Evolutionary conservation across 257 asterid species (phyloP), one percentile per base, ranked within the genome.

Genomic region (Capsicum rhomboideum): DNA sequence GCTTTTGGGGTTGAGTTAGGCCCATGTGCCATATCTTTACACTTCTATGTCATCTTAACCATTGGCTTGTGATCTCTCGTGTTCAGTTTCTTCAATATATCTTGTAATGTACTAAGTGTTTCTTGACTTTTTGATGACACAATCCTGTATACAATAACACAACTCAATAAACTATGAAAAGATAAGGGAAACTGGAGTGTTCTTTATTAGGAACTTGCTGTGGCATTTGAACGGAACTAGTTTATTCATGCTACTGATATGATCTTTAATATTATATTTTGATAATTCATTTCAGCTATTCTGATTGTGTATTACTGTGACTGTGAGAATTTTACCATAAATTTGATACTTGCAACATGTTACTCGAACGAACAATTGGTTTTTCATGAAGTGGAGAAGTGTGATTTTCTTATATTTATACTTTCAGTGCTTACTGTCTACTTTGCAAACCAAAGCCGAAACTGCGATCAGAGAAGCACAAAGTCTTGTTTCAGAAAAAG

Each of bases 391-490:
- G 46, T 26, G 14, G 18, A 64, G 34, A 40, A 16, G 72, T 79
- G 49, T 84, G 63, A 87, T 82, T 87, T 86, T 78, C 74, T 78
- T 86, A 7, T 53, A 7, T 82, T 88, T 88, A 63, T 58, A 83
- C 84, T 52, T 88, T 85, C 96, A 96, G 98, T 88, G 40, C 84
- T 90, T 92, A 64, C 86, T 93, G 86, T 90, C 95, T 46, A 75
- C 58, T 82, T 61, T 94, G 93, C 98, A 96, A 92, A 84, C 82
- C 75, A 90, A 89, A 92, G 95, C 95, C 61, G 94, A 93, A 86
- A 86, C 87, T 34, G 95, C 91, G 88, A 91, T 96, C 69, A 92
- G 84, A 89, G 90, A 90, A 86, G 95, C 93, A 67, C 93, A 90
- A 14, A 87, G 78, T 44, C 95, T 93, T 85, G 81, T 94, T 83